A percentile compares a stretch with the other conserved stretches of the same genome.
Evolutionary conservation across 2,329 filamentous ascomycete genomes (phyloP).

Genomic region (Epichloe typhina): DNA sequence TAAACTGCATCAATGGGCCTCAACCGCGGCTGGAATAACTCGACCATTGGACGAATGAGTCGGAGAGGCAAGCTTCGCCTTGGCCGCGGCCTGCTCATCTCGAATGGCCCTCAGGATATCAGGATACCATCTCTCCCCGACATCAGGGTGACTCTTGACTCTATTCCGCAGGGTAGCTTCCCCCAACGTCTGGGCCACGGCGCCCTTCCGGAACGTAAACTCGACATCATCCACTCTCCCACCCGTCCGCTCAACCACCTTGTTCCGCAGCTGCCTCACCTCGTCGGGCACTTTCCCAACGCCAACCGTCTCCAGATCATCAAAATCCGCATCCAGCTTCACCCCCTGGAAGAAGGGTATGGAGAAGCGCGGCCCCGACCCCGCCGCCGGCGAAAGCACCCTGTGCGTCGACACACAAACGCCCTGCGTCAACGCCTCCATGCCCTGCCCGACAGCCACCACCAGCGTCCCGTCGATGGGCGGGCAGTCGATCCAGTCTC

Average conservation of each 20-base stretch:
- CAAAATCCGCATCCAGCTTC: constrained; percentile 64
- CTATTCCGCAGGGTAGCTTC: constrained; percentile 77
- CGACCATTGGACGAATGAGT: constrained; percentile 11
- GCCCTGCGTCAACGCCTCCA: constrained; percentile 73
- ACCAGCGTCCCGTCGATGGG: constrained; percentile 67
- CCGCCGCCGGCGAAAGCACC: constrained; percentile 60
- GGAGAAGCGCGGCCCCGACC: constrained; percentile 59
- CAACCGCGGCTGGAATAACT: constrained; percentile 14
- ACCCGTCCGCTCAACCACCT: constrained; percentile 41
- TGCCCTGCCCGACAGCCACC: constrained; percentile 75
- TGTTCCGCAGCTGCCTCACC: constrained; percentile 47
- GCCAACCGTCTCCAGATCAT: constrained; percentile 53
- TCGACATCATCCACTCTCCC: constrained; percentile 63
- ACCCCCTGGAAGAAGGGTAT: constrained; percentile 87
- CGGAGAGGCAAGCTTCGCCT: constrained; percentile 16
- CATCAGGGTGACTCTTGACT: constrained; percentile 77
- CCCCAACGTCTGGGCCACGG: constrained; percentile 50
- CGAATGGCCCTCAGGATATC: constrained; percentile 45
- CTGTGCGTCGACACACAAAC: constrained; percentile 73
- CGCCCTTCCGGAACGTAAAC: constrained; percentile 67
- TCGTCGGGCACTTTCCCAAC: constrained; percentile 46
- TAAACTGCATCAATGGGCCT: constrained; percentile 16
- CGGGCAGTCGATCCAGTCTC: constrained; percentile 71
- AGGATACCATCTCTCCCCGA: constrained; percentile 70
- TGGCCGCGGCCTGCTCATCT: constrained; percentile 38